A percentile compares a stretch with the other conserved stretches of the same genome.
Conservation (phyloP, 1,284 basidiomycete species). For the Chalciporus sp. region DNA sequence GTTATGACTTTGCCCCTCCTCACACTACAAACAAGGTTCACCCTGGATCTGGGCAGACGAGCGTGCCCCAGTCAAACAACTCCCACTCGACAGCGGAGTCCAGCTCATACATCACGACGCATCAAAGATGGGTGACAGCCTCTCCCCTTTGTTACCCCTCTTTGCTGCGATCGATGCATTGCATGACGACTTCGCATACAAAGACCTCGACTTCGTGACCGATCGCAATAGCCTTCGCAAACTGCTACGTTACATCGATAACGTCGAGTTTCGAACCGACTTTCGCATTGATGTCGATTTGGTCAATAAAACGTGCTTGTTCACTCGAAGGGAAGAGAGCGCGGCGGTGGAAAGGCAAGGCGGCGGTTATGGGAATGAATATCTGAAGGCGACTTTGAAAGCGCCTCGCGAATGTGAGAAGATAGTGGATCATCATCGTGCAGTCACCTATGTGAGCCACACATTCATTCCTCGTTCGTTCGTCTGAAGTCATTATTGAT, state of each 20-base stretch:
- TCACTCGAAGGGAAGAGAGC: constrained; percentile 33
- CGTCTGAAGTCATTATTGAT: background rate
- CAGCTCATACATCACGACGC: constrained; percentile 36
- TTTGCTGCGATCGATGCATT: constrained; percentile 39
- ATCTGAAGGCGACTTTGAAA: constrained; percentile 33
- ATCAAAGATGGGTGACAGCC: constrained; percentile 29
- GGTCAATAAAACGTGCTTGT: constrained; percentile 33
- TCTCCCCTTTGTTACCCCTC: constrained; percentile 37
- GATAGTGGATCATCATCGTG: constrained; percentile 39
- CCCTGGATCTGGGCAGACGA: constrained; percentile 35
- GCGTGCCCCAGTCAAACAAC: constrained; percentile 21
- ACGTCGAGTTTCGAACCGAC: constrained; percentile 10
- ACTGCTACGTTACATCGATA: constrained; percentile 34
- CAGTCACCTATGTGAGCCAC: constrained; percentile 40
- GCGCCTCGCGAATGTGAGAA: constrained; percentile 32
- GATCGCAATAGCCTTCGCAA: constrained; percentile 42
- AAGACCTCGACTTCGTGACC: constrained; percentile 36
- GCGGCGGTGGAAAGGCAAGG: constrained; percentile 3
- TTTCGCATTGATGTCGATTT: constrained; percentile 42
- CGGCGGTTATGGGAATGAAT: constrained; percentile 38
- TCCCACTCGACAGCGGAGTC: constrained; percentile 31
- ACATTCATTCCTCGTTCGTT: background rate
- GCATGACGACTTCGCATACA: constrained; percentile 30
- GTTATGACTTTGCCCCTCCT: background rate
- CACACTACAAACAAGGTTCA: constrained; percentile 18